phyloP scores from a whole-genome alignment of 257 asterid species.

The Solanum pimpinellifolium region DNA sequence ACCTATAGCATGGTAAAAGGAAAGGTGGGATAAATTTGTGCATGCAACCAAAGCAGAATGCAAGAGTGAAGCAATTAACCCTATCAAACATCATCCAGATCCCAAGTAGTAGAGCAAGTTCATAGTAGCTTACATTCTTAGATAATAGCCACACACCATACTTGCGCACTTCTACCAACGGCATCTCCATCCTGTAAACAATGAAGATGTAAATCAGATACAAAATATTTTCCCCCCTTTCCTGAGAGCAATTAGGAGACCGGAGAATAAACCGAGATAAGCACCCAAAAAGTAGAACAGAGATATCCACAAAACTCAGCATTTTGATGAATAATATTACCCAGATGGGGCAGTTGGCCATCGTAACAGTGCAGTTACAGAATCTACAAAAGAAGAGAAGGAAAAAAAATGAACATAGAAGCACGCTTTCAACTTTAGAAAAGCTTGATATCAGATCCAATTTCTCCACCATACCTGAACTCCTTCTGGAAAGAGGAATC shows the following conservation, averaged over 20 bases:
- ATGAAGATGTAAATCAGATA: constrained; percentile 11
- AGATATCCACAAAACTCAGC: neutral
- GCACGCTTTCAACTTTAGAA: neutral
- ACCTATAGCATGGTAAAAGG: constrained; percentile 37
- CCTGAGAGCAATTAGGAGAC: neutral
- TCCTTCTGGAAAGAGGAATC: constrained; percentile 65
- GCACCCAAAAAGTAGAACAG: neutral
- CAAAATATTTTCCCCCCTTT: neutral
- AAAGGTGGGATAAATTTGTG: neutral
- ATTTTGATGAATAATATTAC: constrained; percentile 29
- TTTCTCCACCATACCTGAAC: constrained; percentile 35
- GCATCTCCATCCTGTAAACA: constrained; percentile 91
- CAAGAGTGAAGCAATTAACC: neutral
- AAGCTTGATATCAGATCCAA: neutral
- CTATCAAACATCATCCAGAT: neutral
- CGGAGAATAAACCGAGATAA: neutral
- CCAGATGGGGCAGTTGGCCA: constrained; percentile 99
- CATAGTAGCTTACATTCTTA: constrained; percentile 41
- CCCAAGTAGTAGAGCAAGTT: neutral
- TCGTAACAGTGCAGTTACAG: constrained; percentile 73
- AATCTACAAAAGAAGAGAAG: constrained; percentile 37
- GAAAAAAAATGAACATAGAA: neutral
- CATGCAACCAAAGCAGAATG: neutral
- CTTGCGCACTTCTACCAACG: constrained; percentile 72
- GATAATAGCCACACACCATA: constrained; percentile 91